phyloP scores from a whole-genome alignment of 2,329 filamentous ascomycete species.

The Venturia effusa region DNA sequence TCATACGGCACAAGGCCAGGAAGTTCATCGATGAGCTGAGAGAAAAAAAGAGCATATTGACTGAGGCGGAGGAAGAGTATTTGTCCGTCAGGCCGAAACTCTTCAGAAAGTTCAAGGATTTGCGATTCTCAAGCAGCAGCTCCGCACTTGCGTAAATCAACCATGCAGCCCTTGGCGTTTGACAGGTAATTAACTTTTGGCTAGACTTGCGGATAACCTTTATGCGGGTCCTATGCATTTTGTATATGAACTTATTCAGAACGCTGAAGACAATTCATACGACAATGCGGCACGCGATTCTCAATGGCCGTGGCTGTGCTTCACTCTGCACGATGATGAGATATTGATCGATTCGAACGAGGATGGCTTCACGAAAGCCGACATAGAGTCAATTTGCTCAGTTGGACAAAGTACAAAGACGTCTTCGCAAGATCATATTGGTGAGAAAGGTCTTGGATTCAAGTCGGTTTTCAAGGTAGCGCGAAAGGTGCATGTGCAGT shows the following conservation, averaged over 20 bases:
- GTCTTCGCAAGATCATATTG: conserved; percentile 19
- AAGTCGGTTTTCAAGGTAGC: conserved; percentile 26
- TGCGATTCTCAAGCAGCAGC: too few species aligned
- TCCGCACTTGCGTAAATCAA: too few species aligned
- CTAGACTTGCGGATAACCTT: conserved; percentile 17
- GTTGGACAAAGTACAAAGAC: conserved; percentile 28
- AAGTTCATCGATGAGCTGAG: background rate
- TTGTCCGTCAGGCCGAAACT: too few species aligned
- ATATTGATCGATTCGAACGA: conserved; percentile 36
- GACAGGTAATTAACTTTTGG: too few species aligned
- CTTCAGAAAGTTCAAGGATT: background rate
- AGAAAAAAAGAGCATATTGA: background rate
- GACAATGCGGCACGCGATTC: rapidly evolving
- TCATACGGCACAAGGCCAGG: too few species aligned
- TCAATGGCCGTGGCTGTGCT: conserved; percentile 16
- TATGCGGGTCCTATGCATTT: conserved; percentile 20
- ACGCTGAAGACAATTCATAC: conserved; percentile 32
- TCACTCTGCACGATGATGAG: conserved; percentile 15
- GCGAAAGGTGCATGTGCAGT: conserved; percentile 29
- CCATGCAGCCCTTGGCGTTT: too few species aligned
- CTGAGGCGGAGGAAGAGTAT: background rate
- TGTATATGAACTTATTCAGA: conserved; percentile 28
- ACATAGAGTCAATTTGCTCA: conserved; percentile 29
- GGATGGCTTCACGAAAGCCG: conserved; percentile 28
- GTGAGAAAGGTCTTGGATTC: conserved; percentile 29